Evolutionary conservation across 768 basidiomycete species (phyloP).

Genomic region (Auriculariales sp.): DNA sequence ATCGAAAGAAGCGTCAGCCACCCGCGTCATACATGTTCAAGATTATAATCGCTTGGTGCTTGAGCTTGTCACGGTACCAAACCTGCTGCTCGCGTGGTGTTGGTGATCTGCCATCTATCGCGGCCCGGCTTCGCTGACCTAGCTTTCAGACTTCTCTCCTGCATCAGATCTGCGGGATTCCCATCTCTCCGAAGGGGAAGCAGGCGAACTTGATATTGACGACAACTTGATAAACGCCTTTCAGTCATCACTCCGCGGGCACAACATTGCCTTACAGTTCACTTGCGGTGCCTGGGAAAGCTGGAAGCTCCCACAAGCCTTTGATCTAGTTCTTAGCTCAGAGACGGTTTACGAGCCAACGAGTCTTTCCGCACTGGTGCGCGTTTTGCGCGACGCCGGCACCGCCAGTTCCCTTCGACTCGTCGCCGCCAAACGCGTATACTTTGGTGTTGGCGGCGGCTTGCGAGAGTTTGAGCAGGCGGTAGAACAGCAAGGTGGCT

Average conservation of each 20-base stretch:
- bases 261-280: conserved; percentile 52
- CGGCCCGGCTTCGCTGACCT: neutral
- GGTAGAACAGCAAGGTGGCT: conserved; percentile 26
- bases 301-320: conserved; percentile 28
- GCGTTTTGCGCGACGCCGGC: conserved; percentile 19
- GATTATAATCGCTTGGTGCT: conserved; percentile 83
- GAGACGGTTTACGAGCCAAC: conserved; percentile 52
- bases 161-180: neutral
- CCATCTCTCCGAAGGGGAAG: conserved; percentile 5
- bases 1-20: conserved; percentile 3
- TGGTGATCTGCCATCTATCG: conserved; percentile 16
- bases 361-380: conserved; percentile 15
- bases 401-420: conserved; percentile 44
- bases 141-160: neutral
- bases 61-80: conserved; percentile 61
- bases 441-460: conserved; percentile 93
- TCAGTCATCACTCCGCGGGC: conserved; percentile 33
- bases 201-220: conserved; percentile 54
- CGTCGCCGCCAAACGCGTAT: conserved; percentile 82
- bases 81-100: conserved; percentile 75
- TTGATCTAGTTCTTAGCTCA: conserved; percentile 70
- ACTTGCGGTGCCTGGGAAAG: conserved; percentile 71
- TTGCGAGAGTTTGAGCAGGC: conserved; percentile 54
- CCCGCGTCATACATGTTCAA: conserved; percentile 53
- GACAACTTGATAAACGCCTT: conserved; percentile 53